Percentiles rank a stretch among this genome's conserved stretches.
Evolutionary conservation across 495 filamentous ascomycete genomes (phyloP).

Genomic region (Neurospora discreta): DNA sequence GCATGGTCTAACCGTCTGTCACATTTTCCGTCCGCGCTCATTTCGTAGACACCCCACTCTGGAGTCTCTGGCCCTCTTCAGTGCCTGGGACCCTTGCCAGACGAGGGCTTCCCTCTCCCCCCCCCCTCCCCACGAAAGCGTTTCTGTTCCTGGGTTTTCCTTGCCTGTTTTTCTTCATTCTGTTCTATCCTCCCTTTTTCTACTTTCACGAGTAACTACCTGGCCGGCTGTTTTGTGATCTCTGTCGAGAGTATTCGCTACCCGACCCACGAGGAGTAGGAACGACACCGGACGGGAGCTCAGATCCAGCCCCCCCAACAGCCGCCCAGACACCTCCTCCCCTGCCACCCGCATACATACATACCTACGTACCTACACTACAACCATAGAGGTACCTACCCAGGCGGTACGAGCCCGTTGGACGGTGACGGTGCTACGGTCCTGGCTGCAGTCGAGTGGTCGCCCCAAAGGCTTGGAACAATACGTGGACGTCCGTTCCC

Average conservation of each 20-base stretch:
- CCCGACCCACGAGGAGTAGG: not conserved
- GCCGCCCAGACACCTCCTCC: not conserved
- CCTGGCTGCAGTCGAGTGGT: slow-evolving; percentile 21
- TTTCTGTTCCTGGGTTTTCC: not conserved
- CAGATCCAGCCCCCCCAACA: not conserved
- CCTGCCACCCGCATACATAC: not conserved
- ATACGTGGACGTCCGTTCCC: not conserved
- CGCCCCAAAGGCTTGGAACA: slow-evolving; percentile 4
- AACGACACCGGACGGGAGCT: not conserved
- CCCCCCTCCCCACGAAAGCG: not conserved
- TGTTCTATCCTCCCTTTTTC: not conserved
- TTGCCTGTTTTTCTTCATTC: too few relatives aligned
- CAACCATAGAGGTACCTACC: not conserved
- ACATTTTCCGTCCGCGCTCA: slow-evolving; percentile 16
- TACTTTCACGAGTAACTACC: not conserved
- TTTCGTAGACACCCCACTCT: slow-evolving; percentile 12
- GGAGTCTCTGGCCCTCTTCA: not conserved
- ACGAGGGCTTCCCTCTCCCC: not conserved
- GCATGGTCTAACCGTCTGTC: slow-evolving; percentile 7
- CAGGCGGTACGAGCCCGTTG: not conserved
- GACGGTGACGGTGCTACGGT: slow-evolving; percentile 2
- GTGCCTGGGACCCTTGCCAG: not conserved
- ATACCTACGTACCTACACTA: too few relatives aligned
- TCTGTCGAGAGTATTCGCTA: not conserved
- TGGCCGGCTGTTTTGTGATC: not conserved